These are phyloP conservation scores for Furcasterigmium furcatum DNA, from an alignment of 2,329 filamentous ascomycete species.

Conservation along the genomic window DNA sequence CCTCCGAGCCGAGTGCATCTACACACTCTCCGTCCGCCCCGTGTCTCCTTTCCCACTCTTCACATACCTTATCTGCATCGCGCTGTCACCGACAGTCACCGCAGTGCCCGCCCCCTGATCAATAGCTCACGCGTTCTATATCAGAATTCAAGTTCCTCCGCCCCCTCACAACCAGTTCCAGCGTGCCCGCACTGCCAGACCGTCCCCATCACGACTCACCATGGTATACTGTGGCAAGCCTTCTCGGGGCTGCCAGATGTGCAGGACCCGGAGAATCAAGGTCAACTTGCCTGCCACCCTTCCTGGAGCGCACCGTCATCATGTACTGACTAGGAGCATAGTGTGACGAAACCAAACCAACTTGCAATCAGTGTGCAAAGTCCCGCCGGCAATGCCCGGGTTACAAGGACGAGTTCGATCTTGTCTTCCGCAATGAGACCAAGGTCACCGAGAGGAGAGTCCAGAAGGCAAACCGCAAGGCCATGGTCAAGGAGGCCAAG, in stretches of 20 bases:
- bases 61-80: too few relatives aligned
- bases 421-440: slow-evolving; percentile 71
- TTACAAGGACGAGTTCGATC: slow-evolving; percentile 69
- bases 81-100: too few relatives aligned
- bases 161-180: too few relatives aligned
- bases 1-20: too few relatives aligned
- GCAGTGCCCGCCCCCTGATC: too few relatives aligned
- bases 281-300: slow-evolving; percentile 31
- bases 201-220: too few relatives aligned
- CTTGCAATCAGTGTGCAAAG: slow-evolving; percentile 63
- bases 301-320: not conserved
- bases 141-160: too few relatives aligned
- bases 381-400: slow-evolving; percentile 62
- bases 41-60: too few relatives aligned
- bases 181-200: too few relatives aligned
- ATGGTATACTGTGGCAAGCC: slow-evolving; percentile 68
- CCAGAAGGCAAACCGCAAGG: slow-evolving; percentile 51
- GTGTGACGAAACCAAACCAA: slow-evolving; percentile 67
- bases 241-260: slow-evolving; percentile 71
- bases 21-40: too few relatives aligned
- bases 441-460: slow-evolving; percentile 63
- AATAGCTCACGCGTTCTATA: too few relatives aligned
- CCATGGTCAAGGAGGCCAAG: slow-evolving; percentile 29
- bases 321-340: slow-evolving; percentile 21
- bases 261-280: slow-evolving; percentile 70